Evolutionary conservation across 2,329 filamentous ascomycete genomes (phyloP).

Genomic region (Sarocladium oryzae): DNA sequence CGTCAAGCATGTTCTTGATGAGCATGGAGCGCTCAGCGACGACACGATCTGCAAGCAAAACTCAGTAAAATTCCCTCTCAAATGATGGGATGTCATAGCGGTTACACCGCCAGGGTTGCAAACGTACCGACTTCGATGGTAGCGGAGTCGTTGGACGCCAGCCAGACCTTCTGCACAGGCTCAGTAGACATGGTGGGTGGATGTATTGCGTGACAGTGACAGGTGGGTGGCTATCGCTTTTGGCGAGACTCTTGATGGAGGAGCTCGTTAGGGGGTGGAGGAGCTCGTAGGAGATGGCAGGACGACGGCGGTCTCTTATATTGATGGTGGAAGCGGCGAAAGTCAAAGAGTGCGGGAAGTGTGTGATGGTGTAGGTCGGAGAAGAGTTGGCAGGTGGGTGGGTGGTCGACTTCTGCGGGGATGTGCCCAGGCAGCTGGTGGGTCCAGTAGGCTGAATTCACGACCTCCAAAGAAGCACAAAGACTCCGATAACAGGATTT

Average conservation of each 20-base stretch:
- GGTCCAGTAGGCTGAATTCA: constrained; percentile 6
- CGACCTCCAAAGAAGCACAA: background rate
- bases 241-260: too few species aligned
- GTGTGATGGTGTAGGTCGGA: background rate
- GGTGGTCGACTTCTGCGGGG: background rate
- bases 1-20: constrained; percentile 98
- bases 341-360: too few species aligned
- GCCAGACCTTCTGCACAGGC: constrained; percentile 35
- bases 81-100: too few species aligned
- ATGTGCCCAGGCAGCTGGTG: constrained; percentile 1
- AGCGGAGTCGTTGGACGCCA: constrained; percentile 46
- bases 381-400: background rate
- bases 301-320: too few species aligned
- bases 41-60: constrained; percentile 54
- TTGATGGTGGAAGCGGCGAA: too few species aligned
- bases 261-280: too few species aligned
- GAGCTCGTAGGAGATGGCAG: too few species aligned
- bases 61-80: too few species aligned
- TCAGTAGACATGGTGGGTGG: constrained; percentile 26
- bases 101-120: too few species aligned
- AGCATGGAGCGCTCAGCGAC: constrained; percentile 89
- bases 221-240: too few species aligned
- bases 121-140: constrained; percentile 41
- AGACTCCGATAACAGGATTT: too few species aligned
- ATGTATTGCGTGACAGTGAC: constrained; percentile 13